phyloP scores from a whole-genome alignment of 176 grass and related monocot species.

The Areca catechu region DNA sequence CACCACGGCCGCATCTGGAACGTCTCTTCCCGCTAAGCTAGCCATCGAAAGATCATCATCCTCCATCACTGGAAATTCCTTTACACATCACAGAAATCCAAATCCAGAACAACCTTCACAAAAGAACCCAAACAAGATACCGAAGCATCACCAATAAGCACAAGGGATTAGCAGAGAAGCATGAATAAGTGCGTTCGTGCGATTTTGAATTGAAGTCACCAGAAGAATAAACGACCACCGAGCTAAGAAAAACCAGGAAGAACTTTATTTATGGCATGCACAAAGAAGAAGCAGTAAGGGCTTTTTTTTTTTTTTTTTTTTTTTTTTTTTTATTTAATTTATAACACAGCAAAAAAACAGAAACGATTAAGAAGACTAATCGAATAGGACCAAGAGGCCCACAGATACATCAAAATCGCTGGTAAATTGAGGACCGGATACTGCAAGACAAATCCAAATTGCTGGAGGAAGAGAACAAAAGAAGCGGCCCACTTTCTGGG shows the following conservation, averaged over 20 bases:
- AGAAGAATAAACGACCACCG: too few species aligned
- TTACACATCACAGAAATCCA: constrained; percentile 14
- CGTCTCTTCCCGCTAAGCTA: constrained; percentile 1
- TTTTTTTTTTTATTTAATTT: too few species aligned
- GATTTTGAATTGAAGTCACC: too few species aligned
- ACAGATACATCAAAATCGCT: constrained; percentile 14
- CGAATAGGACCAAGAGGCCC: constrained; percentile 18
- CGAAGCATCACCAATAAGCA: constrained; percentile 6
- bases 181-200: too few species aligned
- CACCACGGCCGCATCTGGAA: constrained; percentile 29
- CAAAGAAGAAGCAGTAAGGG: too few species aligned
- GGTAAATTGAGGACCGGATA: constrained; percentile 12
- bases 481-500: background rate
- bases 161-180: too few species aligned
- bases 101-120: background rate
- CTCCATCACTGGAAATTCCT: constrained; percentile 25
- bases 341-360: too few species aligned
- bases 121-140: background rate
- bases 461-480: constrained; percentile 1
- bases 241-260: too few species aligned
- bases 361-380: background rate
- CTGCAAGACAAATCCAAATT: constrained; percentile 3
- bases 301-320: too few species aligned
- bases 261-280: too few species aligned
- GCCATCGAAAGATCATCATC: background rate